Conservation (phyloP, 495 filamentous ascomycete genomes). For the Talaromyces nanjingensis region DNA sequence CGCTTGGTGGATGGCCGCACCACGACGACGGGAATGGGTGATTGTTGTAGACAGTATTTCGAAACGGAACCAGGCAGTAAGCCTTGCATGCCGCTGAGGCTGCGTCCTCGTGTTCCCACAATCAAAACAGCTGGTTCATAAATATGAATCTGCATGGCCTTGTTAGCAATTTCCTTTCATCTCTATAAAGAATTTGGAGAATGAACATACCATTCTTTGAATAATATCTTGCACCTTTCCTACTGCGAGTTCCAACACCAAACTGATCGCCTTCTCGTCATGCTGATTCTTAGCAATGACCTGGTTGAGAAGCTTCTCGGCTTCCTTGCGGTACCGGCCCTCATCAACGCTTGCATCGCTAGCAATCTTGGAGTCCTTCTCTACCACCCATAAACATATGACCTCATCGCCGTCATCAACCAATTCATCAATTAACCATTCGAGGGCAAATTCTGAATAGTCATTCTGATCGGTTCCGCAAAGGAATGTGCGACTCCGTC, state of each 20-base stretch:
- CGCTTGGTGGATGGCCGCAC: constrained; percentile 87
- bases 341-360: constrained; percentile 63
- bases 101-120: constrained; percentile 85
- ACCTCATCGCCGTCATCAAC: constrained; percentile 97
- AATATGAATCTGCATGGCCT: constrained; percentile 64
- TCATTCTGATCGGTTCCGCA: constrained; percentile 92
- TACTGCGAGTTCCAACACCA: constrained; percentile 83
- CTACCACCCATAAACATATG: constrained; percentile 85
- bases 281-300: constrained; percentile 77
- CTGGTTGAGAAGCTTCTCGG: constrained; percentile 62
- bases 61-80: constrained; percentile 90
- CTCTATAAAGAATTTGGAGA: not conserved
- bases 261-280: constrained; percentile 75
- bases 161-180: not conserved
- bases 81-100: constrained; percentile 79
- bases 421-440: constrained; percentile 90
- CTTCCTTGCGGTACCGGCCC: constrained; percentile 71
- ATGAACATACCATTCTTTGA: constrained; percentile 71
- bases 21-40: constrained; percentile 93
- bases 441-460: constrained; percentile 90
- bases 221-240: constrained; percentile 91
- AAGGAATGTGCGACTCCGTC: constrained; percentile 84
- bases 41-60: constrained; percentile 94
- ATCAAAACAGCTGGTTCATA: constrained; percentile 95
- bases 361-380: constrained; percentile 70